A percentile compares a stretch with the other conserved stretches of the same genome.
Evolutionary conservation across 805 yeast species (phyloP).

Genomic region (Kluyveromyces starmeri): DNA sequence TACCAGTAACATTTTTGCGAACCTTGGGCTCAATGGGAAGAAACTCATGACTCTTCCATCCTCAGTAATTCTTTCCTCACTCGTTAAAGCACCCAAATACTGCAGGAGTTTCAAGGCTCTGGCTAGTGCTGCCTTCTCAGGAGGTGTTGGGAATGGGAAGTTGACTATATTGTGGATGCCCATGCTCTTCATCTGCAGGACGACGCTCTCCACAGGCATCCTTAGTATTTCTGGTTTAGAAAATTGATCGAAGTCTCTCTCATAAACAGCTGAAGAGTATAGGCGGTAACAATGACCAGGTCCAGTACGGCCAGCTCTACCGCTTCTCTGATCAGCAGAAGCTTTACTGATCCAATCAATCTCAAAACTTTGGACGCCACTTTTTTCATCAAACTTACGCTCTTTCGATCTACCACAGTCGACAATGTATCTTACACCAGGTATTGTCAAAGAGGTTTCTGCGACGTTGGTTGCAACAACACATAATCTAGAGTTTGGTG

Average conservation of each 20-base stretch:
- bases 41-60: conserved; percentile 80
- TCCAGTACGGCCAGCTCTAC: conserved; percentile 98
- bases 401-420: conserved; percentile 95
- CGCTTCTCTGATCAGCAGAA: conserved; percentile 88
- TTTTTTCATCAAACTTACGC: conserved; percentile 67
- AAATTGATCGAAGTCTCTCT: conserved; percentile 74
- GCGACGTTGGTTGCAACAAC: conserved; percentile 97
- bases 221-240: conserved; percentile 83
- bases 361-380: conserved; percentile 89
- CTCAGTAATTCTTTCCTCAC: conserved; percentile 51
- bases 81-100: conserved; percentile 66
- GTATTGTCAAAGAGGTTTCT: conserved; percentile 93
- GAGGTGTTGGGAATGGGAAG: conserved; percentile 96
- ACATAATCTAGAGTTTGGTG: conserved; percentile 77
- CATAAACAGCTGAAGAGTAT: conserved; percentile 89
- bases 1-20: conserved; percentile 77
- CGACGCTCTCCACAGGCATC: conserved; percentile 97
- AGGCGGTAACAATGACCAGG: conserved; percentile 96
- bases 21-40: conserved; percentile 91
- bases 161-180: conserved; percentile 84
- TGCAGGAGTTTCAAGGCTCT: conserved; percentile 62
- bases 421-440: conserved; percentile 88
- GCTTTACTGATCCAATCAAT: conserved; percentile 92
- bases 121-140: conserved; percentile 49
- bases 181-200: conserved; percentile 92